Evolutionary conservation across 2,329 filamentous ascomycete genomes (phyloP), one percentile per base, ranked within the genome.

Genomic region (Fusarium musae): DNA sequence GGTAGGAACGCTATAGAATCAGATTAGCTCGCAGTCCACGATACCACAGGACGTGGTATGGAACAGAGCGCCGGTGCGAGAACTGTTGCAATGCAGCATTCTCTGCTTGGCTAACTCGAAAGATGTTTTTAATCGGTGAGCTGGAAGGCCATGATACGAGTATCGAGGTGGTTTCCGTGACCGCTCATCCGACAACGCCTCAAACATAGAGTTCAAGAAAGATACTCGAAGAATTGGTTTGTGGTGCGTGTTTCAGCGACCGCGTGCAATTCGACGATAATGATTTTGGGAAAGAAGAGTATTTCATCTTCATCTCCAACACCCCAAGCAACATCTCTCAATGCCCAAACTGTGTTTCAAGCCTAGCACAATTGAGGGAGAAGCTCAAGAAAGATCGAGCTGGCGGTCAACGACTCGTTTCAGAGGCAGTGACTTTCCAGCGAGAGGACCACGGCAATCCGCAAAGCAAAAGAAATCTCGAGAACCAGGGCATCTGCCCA

Each of bases 81-180:
- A 97, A 97, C 86, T 97, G 94, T 93, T 91, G 89, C 87, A 92
- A 87, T 86, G 93, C 93, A 90, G 92, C 93, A 96, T 96, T 96
- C 93, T 95, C 92, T 86, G 88, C 91, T 90, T 93, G 92, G 90
- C 89, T 91, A 87, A 95, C 93, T 95, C 93, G 93, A 93, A 75
- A 68, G 79, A 91, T 93, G 74, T 72, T 87, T 95, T 96, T 95
- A 77, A 93, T 94, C 91, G 86, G 91, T 94, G 93, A 94, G 89
- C 84, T 61, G 44, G 52, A 58, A 62, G 58, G 44, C 47, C 56
- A 50, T 34, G 59, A 63, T 49, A 62, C 28, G 26, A 53, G 49
- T 52, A 26, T 28, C 67, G 56, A 47, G 10, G 32, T 52, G 26
- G 16, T 37, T 42, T 54, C n/a, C 21, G 62, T 53, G 39, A 23